Conservation (phyloP, 495 filamentous ascomycete genomes). For the Chaetomium fimeti region DNA sequence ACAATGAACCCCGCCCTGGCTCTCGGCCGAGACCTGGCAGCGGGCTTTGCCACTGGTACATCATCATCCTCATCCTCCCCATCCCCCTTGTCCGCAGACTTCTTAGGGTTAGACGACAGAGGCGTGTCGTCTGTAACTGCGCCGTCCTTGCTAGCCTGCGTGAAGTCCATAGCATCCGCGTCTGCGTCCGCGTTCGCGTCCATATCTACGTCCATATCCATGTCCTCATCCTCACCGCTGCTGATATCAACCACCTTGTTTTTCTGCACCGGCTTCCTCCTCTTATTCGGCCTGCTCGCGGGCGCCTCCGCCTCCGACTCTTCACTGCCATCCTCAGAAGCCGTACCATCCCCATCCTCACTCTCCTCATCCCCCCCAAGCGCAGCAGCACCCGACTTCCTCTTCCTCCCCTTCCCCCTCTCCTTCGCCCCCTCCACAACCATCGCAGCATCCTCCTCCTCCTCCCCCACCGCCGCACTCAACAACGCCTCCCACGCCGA, state of each 20-base stretch:
- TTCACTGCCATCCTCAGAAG: constrained; percentile 8
- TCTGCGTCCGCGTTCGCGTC: constrained; percentile 30
- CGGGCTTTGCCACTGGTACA: constrained; percentile 29
- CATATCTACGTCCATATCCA: constrained; percentile 32
- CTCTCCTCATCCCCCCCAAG: constrained; percentile 19
- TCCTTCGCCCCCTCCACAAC: constrained; percentile 8
- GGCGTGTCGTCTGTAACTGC: constrained; percentile 21
- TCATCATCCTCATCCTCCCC: constrained; percentile 41
- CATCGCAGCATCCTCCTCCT: neutral
- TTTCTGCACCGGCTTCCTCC: constrained; percentile 5
- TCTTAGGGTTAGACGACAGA: constrained; percentile 33
- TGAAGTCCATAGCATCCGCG: constrained; percentile 24
- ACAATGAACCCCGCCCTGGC: constrained; percentile 53
- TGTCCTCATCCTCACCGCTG: constrained; percentile 30
- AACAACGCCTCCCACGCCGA: constrained; percentile 22
- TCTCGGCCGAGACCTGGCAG: constrained; percentile 37
- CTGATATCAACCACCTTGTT: constrained; percentile 19
- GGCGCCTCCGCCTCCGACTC: neutral
- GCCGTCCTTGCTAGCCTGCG: constrained; percentile 17
- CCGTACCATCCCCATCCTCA: constrained; percentile 18
- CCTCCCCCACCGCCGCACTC: constrained; percentile 12
- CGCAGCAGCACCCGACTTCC: constrained; percentile 13
- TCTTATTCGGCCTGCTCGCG: constrained; percentile 2
- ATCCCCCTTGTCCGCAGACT: constrained; percentile 20
- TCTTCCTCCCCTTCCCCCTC: constrained; percentile 19